Percentiles rank a stretch among this genome's conserved stretches.
Evolutionary conservation across 2,329 filamentous ascomycete species (phyloP).

Genomic region (Sporothrix pallida): DNA sequence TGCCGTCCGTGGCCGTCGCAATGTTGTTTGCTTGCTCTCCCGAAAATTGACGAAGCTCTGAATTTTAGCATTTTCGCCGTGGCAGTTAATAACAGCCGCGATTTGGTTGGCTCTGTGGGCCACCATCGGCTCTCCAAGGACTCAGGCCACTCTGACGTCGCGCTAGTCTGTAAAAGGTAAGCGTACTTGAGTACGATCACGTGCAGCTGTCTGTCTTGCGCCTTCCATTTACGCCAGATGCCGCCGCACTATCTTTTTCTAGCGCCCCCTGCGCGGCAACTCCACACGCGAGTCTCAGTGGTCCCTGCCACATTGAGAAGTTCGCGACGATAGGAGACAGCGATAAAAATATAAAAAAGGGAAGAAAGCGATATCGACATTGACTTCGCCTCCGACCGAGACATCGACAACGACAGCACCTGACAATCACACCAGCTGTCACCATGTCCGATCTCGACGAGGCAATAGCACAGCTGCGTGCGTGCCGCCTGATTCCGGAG

Average conservation of each 20-base stretch:
- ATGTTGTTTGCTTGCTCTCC: neutral
- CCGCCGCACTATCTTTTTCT: slow-evolving; percentile 15
- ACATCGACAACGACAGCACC: neutral
- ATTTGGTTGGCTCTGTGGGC: slow-evolving; percentile 34
- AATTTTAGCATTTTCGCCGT: slow-evolving; percentile 20
- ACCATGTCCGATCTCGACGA: slow-evolving; percentile 92
- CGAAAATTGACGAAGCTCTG: slow-evolving; percentile 13
- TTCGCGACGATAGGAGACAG: no score
- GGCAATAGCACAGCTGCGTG: slow-evolving; percentile 94
- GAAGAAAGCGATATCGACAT: neutral
- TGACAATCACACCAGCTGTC: neutral
- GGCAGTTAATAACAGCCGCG: slow-evolving; percentile 29
- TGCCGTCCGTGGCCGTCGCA: neutral
- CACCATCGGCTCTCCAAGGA: neutral
- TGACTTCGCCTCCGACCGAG: neutral
- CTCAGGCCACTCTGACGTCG: slow-evolving; percentile 22
- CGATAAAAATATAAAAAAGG: neutral
- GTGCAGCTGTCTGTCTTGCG: neutral
- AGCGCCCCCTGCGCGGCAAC: neutral
- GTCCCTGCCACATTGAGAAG: no score
- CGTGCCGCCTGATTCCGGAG: slow-evolving; percentile 95
- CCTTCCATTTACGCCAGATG: neutral
- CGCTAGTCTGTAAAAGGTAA: neutral
- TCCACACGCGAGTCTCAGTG: slow-evolving; percentile 7
- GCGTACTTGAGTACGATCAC: neutral